These are phyloP conservation scores for Populus nigra DNA, from an alignment of 345 rosid species.

Conservation along the genomic window DNA sequence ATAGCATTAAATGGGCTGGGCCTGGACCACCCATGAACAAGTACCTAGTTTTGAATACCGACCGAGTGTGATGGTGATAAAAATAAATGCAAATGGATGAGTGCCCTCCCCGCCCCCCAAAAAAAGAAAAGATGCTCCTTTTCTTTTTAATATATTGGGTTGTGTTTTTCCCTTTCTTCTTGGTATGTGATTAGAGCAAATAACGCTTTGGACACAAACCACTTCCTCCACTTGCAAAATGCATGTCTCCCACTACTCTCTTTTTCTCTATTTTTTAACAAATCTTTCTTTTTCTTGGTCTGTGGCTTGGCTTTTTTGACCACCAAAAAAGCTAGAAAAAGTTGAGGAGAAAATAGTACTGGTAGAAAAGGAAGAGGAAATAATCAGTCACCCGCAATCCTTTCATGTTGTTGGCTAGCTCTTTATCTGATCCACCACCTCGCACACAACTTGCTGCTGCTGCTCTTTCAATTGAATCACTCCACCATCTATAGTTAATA, in stretches of 20 bases:
- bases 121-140: background rate
- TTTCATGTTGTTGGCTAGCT: background rate
- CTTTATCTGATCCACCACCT: background rate
- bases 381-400: background rate
- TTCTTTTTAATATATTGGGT: background rate
- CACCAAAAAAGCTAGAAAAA: background rate
- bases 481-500: background rate
- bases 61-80: background rate
- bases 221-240: slow-evolving; percentile 26
- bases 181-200: slow-evolving; percentile 11
- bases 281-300: slow-evolving; percentile 7
- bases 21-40: slow-evolving; percentile 24
- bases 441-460: background rate
- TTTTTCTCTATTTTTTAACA: background rate
- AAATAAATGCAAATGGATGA: slow-evolving; percentile 10
- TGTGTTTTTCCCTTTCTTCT: background rate
- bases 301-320: slow-evolving; percentile 32
- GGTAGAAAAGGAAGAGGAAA: background rate
- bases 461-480: background rate
- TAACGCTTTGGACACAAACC: slow-evolving; percentile 19
- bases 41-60: background rate
- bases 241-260: slow-evolving; percentile 25
- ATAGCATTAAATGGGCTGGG: slow-evolving; percentile 29
- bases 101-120: slow-evolving; percentile 21
- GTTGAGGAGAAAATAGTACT: background rate